A percentile compares a stretch with the other conserved stretches of the same genome.
phyloP scores from a whole-genome alignment of 768 basidiomycete species.

The Kwoniella botswanensis region DNA sequence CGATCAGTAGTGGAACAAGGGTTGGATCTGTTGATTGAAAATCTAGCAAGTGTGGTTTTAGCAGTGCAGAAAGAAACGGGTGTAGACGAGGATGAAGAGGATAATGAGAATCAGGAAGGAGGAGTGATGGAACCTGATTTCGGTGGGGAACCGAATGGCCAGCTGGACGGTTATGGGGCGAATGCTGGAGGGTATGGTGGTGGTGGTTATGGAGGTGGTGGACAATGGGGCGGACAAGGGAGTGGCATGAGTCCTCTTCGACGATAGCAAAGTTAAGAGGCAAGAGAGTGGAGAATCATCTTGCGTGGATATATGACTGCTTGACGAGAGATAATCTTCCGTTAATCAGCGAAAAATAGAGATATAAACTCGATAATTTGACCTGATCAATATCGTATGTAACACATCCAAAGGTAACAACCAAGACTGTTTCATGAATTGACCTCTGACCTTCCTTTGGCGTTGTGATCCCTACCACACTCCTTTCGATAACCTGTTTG shows the following conservation, averaged over 20 bases:
- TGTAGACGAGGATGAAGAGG: conserved; percentile 44
- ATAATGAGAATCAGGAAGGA: conserved; percentile 19
- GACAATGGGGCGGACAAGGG: conserved; percentile 25
- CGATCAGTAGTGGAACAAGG: conserved; percentile 50
- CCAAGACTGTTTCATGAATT: background rate
- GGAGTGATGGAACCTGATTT: conserved; percentile 40
- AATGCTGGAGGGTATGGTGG: conserved; percentile 12
- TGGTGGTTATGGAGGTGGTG: conserved; percentile 17
- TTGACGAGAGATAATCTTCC: too few species aligned
- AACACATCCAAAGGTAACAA: background rate
- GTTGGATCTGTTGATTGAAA: conserved; percentile 46
- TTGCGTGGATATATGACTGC: background rate
- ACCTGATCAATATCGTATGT: background rate
- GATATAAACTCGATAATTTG: background rate
- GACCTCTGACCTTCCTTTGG: conserved; percentile 1
- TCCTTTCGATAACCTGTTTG: background rate
- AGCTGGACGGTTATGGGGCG: conserved; percentile 20
- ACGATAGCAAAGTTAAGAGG: conserved; percentile 15
- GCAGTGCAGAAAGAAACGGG: conserved; percentile 60
- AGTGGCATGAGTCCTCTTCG: conserved; percentile 51
- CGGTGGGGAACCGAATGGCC: conserved; percentile 18
- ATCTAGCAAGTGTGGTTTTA: conserved; percentile 69
- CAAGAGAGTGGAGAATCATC: background rate
- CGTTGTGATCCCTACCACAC: background rate
- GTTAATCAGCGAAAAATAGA: background rate